Base-by-base conservation (phyloP, 2,329 filamentous ascomycete species). In the Ambrosiella xylebori region DNA sequence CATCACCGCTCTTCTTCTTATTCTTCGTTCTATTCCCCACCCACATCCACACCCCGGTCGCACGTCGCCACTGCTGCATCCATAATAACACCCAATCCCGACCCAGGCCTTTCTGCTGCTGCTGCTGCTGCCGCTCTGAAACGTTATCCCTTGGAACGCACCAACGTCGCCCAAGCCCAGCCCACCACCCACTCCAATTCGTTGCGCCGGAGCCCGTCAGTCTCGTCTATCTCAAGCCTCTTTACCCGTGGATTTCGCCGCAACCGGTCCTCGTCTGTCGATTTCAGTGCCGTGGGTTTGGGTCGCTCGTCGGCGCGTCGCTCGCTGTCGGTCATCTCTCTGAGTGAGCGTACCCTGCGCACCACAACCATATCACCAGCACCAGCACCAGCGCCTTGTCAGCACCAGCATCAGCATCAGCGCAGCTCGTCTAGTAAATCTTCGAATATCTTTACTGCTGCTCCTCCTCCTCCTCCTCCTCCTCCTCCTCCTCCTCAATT, bases 261-360 rank as follows among this genome's bases (percentile, higher is more conserved):
- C 9, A 51, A 15, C 17, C 37, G 52, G 37, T 54, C 39, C n/a
- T 19, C 52, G 15, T 54, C 39, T 19, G 52, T 54, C 27, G 52
- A 40, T 9, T 41, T 53, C 17, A 13, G 35, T 8, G 36, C 17
- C 11, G 27, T 27, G 4, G 27, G 27, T 27, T 5, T 27, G 27
- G 35, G 35, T 37, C 12, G 35, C 7, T n/a, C 17, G 27, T 15
- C 38, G 5, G 52, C 38, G 17, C 55, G 44, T 41, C 55, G 45
- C 68, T 71, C 63, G 63, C 7, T 75, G 58, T 94, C 90, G 70
- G 79, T 79, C 36, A 78, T 82, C 19, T 95, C 89, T 54, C 95
- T 97, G 90, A 84, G 81, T 37, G 86, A 91, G 68, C 81, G 91
- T 59, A 90, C 88, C 0, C 95, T 96, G 69, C 82, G 90, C 63